Evolutionary conservation across 2,329 filamentous ascomycete species (phyloP).

Genomic region (Ophiostoma sp.): DNA sequence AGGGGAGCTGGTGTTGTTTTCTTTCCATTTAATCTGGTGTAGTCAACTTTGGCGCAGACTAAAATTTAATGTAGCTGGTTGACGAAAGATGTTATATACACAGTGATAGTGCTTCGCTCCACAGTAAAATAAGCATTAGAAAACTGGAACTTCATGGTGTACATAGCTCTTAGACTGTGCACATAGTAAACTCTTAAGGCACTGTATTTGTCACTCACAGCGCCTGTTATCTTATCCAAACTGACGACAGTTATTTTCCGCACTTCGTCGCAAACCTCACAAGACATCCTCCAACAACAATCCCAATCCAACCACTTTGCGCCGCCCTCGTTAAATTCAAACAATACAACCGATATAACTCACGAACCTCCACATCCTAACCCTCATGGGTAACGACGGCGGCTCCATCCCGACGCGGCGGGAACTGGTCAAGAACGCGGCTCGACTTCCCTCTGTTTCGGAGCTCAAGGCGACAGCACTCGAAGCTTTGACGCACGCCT

Average conservation of each 20-base stretch:
- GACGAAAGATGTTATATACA: too few relatives aligned
- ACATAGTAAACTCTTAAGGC: neutral
- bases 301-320: neutral
- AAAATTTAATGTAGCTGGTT: too few relatives aligned
- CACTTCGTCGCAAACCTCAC: neutral
- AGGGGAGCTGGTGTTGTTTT: too few relatives aligned
- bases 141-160: too few relatives aligned
- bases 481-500: constrained; percentile 82
- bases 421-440: constrained; percentile 93
- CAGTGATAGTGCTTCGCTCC: too few relatives aligned
- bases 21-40: too few relatives aligned
- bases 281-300: neutral
- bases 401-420: constrained; percentile 93
- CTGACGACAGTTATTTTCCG: neutral
- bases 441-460: constrained; percentile 75
- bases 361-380: neutral
- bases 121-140: too few relatives aligned
- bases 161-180: neutral
- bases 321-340: neutral
- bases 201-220: neutral
- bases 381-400: constrained; percentile 92
- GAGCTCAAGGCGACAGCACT: constrained; percentile 86
- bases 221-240: neutral
- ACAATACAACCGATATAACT: neutral
- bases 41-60: too few relatives aligned